Evolutionary conservation across 2,329 filamentous ascomycete genomes (phyloP).

Genomic region (Chaetomiaceae sp.): DNA sequence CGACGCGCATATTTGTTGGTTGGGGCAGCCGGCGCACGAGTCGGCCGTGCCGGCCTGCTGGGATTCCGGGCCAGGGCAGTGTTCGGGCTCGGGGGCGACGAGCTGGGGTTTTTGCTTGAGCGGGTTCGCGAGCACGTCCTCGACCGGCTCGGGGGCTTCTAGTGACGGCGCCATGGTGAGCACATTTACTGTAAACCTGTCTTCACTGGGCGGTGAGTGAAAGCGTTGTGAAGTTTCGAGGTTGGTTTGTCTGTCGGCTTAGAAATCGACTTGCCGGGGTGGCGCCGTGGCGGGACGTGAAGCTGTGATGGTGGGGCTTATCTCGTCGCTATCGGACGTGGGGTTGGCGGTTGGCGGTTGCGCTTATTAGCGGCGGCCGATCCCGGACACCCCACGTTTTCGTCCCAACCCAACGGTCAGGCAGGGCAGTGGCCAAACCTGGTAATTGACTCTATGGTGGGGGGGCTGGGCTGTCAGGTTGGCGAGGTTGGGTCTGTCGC

Average conservation of each 20-base stretch:
- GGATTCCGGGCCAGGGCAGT: constrained; percentile 88
- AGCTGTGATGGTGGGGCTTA: constrained; percentile 23
- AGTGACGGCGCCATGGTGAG: constrained; percentile 71
- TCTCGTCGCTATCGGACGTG: constrained; percentile 25
- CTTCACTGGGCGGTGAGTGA: background rate
- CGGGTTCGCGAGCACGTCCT: constrained; percentile 69
- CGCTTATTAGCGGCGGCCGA: constrained; percentile 14
- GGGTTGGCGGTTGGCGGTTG: constrained; percentile 10
- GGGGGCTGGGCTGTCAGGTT: too few relatives aligned
- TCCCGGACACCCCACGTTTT: constrained; percentile 10
- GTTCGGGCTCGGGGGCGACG: constrained; percentile 91
- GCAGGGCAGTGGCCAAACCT: background rate
- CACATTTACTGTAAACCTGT: too few relatives aligned
- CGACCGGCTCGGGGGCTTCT: constrained; percentile 59
- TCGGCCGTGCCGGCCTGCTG: constrained; percentile 65
- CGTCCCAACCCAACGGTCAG: background rate
- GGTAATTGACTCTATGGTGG: background rate
- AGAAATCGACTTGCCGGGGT: constrained; percentile 21
- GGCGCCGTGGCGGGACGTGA: background rate
- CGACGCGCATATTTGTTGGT: constrained; percentile 90
- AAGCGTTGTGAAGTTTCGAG: background rate
- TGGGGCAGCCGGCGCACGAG: constrained; percentile 90
- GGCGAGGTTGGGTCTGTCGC: too few relatives aligned
- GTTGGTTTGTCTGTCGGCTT: constrained; percentile 16
- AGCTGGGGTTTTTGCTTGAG: constrained; percentile 76